phyloP scores from a whole-genome alignment of 768 basidiomycete species.

The Amanita pallidorosea region DNA sequence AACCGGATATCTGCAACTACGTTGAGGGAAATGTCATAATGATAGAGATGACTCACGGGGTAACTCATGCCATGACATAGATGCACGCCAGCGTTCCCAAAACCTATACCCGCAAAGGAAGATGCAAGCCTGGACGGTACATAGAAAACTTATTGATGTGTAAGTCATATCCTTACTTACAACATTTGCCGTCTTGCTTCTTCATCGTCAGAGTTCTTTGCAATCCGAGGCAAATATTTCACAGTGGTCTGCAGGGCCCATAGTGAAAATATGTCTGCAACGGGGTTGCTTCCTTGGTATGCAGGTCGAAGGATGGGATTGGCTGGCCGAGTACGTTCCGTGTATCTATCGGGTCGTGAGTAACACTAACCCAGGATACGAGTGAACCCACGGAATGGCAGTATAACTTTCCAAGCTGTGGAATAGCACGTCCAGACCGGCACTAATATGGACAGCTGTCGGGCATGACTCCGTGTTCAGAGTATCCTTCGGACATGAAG shows the following conservation, averaged over 20 bases:
- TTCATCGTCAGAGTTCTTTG: slow-evolving; percentile 63
- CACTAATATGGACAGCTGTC: slow-evolving; percentile 83
- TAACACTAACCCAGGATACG: not conserved
- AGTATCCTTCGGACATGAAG: slow-evolving; percentile 42
- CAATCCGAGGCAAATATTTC: slow-evolving; percentile 78
- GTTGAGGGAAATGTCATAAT: not conserved
- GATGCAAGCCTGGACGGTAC: slow-evolving; percentile 57
- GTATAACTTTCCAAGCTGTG: slow-evolving; percentile 94
- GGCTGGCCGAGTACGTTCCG: slow-evolving; percentile 74
- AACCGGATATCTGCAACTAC: slow-evolving; percentile 62
- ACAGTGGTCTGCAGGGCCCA: slow-evolving; percentile 91
- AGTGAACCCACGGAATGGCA: slow-evolving; percentile 66
- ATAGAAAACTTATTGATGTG: not conserved
- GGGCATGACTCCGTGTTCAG: slow-evolving; percentile 89
- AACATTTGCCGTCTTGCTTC: slow-evolving; percentile 91
- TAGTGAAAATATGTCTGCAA: slow-evolving; percentile 90
- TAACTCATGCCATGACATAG: slow-evolving; percentile 87
- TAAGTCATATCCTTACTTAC: slow-evolving; percentile 27
- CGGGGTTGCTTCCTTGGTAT: slow-evolving; percentile 89
- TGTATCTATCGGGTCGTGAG: slow-evolving; percentile 43
- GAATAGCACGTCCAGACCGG: slow-evolving; percentile 94
- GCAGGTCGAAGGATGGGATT: slow-evolving; percentile 90
- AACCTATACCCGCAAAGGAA: slow-evolving; percentile 92
- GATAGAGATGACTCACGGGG: slow-evolving; percentile 27
- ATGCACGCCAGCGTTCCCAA: slow-evolving; percentile 90